Evolutionary conservation across 176 grass and related monocot species (phyloP).

Genomic region (Thalia dealbata): DNA sequence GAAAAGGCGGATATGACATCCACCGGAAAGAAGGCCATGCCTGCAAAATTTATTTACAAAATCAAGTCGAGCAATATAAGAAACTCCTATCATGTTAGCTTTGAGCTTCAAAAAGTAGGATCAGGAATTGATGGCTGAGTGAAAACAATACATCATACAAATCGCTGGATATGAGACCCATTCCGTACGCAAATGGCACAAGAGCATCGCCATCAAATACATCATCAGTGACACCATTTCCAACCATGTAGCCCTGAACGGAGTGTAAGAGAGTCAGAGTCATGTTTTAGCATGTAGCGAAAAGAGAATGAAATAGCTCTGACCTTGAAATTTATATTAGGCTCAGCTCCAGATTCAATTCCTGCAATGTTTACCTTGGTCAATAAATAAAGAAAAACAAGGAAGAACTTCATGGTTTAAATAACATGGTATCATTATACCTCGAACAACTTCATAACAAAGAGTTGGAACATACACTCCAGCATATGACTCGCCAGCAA

Average conservation of each 20-base stretch:
- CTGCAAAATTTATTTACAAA: neutral
- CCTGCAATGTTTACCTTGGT: slow-evolving; percentile 35
- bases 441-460: slow-evolving; percentile 76
- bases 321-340: slow-evolving; percentile 83
- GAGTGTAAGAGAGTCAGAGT: neutral
- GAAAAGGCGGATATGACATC: neutral
- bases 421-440: slow-evolving; percentile 13
- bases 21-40: too few species aligned
- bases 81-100: neutral
- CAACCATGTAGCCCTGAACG: slow-evolving; percentile 85
- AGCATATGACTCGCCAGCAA: slow-evolving; percentile 84
- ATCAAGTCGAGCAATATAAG: neutral
- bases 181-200: slow-evolving; percentile 95
- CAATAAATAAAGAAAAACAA: neutral
- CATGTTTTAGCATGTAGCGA: neutral
- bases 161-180: slow-evolving; percentile 74
- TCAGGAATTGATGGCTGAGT: neutral
- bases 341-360: slow-evolving; percentile 44
- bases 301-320: neutral
- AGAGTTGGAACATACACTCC: slow-evolving; percentile 96
- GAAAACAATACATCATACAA: slow-evolving; percentile 44
- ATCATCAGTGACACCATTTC: slow-evolving; percentile 78
- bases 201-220: slow-evolving; percentile 89
- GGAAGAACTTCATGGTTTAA: neutral
- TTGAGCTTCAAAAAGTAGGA: neutral